Conservation (phyloP, 306 rosid species). For the Potentilla sterilis region DNA sequence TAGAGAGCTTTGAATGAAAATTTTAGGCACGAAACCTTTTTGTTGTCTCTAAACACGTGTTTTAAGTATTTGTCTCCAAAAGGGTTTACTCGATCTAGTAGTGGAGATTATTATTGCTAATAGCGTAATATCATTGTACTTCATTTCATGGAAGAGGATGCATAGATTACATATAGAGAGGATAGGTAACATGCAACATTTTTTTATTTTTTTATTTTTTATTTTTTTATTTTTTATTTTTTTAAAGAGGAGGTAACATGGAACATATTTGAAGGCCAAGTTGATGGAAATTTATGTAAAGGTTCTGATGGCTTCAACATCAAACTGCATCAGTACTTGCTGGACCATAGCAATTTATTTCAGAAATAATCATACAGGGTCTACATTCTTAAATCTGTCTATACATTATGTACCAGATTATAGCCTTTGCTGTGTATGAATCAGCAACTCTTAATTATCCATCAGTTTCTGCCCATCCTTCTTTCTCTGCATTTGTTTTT, state of each 20-base stretch:
- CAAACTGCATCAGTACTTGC: background rate
- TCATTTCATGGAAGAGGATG: background rate
- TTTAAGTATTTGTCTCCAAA: too few relatives aligned
- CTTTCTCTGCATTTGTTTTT: background rate
- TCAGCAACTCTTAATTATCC: background rate
- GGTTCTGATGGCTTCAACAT: background rate
- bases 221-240: too few relatives aligned
- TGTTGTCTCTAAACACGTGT: too few relatives aligned
- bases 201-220: too few relatives aligned
- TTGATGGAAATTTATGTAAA: constrained; percentile 21
- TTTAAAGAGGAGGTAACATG: too few relatives aligned
- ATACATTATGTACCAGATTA: background rate
- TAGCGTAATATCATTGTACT: too few relatives aligned
- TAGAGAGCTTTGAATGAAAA: too few relatives aligned
- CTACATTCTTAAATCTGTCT: too few relatives aligned
- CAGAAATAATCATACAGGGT: background rate
- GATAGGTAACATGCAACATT: constrained; percentile 5
- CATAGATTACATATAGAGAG: too few relatives aligned
- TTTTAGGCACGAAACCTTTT: too few relatives aligned
- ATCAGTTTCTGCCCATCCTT: background rate
- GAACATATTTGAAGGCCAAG: constrained; percentile 49
- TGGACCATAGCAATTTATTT: constrained; percentile 6
- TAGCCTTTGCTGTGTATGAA: background rate
- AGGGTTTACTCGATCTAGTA: too few relatives aligned
- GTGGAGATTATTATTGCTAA: background rate